phyloP scores from a whole-genome alignment of 2,329 filamentous ascomycete species.

The Alternaria hordeiaustralica region DNA sequence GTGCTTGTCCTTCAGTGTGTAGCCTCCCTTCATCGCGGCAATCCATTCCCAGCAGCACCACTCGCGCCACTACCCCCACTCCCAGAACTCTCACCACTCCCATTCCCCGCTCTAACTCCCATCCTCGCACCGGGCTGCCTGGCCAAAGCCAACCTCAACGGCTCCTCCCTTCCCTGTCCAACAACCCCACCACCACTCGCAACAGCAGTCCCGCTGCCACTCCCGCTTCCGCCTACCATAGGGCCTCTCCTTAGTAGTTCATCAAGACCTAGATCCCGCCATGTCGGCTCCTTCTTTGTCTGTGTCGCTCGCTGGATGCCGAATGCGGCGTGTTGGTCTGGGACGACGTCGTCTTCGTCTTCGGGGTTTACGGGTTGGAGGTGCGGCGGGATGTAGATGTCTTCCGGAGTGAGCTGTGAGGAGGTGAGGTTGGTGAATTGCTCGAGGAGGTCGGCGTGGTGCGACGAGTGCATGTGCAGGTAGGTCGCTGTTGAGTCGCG shows the following conservation, averaged over 20 bases:
- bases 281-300: conserved; percentile 72
- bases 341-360: conserved; percentile 87
- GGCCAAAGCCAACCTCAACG: conserved; percentile 38
- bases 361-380: conserved; percentile 85
- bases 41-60: conserved; percentile 36
- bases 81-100: conserved; percentile 8
- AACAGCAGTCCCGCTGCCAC: conserved; percentile 12
- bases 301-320: conserved; percentile 84
- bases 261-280: conserved; percentile 79
- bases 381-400: conserved; percentile 80
- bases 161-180: conserved; percentile 29
- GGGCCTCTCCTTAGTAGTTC: conserved; percentile 73
- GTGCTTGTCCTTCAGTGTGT: rapidly evolving
- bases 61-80: conserved; percentile 21
- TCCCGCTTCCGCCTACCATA: conserved; percentile 17
- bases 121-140: conserved; percentile 38
- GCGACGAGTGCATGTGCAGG: conserved; percentile 74
- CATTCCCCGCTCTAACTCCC: conserved; percentile 14
- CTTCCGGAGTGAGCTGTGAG: conserved; percentile 60
- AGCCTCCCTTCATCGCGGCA: conserved; percentile 36
- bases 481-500: conserved; percentile 80
- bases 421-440: conserved; percentile 52
- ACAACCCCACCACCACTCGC: conserved; percentile 6
- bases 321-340: conserved; percentile 86
- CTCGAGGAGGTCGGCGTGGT: conserved; percentile 80